A percentile compares a stretch with the other conserved stretches of the same genome.
phyloP scores from a whole-genome alignment of 768 basidiomycete species.

The Termitomyces sp. region DNA sequence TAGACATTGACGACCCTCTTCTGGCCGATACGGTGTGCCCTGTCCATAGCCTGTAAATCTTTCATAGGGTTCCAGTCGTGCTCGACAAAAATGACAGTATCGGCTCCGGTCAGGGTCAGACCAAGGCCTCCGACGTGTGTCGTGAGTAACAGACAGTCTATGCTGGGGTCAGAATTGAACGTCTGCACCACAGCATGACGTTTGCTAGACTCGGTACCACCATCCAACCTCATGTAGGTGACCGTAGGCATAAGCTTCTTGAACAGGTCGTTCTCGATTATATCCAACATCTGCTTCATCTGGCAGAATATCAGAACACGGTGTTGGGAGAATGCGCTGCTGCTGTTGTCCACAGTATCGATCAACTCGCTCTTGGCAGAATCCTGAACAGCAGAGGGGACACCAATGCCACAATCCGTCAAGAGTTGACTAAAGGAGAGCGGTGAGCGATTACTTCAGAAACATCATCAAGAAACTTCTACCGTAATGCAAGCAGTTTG shows the following conservation, averaged over 20 bases:
- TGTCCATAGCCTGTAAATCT: conserved; percentile 98
- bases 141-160: conserved; percentile 92
- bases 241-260: conserved; percentile 89
- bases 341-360: conserved; percentile 50
- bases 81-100: conserved; percentile 98
- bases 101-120: conserved; percentile 93
- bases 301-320: conserved; percentile 99
- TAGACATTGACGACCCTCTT: conserved; percentile 99
- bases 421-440: conserved; percentile 71
- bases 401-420: conserved; percentile 90
- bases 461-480: conserved; percentile 5
- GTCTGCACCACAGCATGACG: conserved; percentile 97
- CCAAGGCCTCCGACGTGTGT: conserved; percentile 97
- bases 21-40: conserved; percentile 96
- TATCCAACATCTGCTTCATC: conserved; percentile 98
- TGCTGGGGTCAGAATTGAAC: conserved; percentile 96
- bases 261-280: conserved; percentile 94
- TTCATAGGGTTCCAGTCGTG: conserved; percentile 99
- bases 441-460: conserved; percentile 1
- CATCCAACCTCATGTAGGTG: conserved; percentile 98
- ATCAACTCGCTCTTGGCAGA: conserved; percentile 61
- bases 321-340: conserved; percentile 79
- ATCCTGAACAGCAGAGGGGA: conserved; percentile 38
- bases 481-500: conserved; percentile 89
- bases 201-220: conserved; percentile 85